These are phyloP conservation scores for Anthostomella pinea DNA, from an alignment of 2,329 filamentous ascomycete species.

Conservation along the genomic window DNA sequence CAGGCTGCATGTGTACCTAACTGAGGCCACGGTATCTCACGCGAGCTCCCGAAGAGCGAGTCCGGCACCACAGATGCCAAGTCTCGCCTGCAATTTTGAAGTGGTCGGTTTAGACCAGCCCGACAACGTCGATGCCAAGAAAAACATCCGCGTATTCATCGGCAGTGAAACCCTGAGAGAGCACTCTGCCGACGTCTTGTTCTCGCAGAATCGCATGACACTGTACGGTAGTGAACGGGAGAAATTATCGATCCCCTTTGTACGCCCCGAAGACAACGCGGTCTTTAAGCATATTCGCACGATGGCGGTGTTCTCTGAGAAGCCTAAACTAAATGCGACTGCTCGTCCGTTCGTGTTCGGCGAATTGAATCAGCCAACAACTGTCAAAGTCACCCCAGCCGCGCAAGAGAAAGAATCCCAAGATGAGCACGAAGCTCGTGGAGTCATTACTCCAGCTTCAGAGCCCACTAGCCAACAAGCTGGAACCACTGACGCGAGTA, in stretches of 20 bases:
- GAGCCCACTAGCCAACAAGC: constrained; percentile 34
- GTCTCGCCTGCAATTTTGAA: constrained; percentile 75
- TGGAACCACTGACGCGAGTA: constrained; percentile 29
- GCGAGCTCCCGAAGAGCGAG: constrained; percentile 69
- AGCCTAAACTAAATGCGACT: constrained; percentile 54
- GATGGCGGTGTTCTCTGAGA: constrained; percentile 51
- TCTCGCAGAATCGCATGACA: constrained; percentile 87
- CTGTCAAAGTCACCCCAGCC: constrained; percentile 15
- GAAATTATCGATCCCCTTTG: constrained; percentile 86
- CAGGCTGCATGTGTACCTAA: constrained; percentile 80
- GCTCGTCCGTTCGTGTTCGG: constrained; percentile 45
- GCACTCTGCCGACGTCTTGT: constrained; percentile 85
- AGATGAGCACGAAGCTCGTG: constrained; percentile 33
- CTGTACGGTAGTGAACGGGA: constrained; percentile 83
- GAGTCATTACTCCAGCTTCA: constrained; percentile 35
- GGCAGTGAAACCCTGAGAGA: constrained; percentile 84
- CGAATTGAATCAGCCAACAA: constrained; percentile 30
- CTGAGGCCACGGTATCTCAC: constrained; percentile 81
- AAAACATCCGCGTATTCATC: constrained; percentile 78
- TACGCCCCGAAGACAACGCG: constrained; percentile 83
- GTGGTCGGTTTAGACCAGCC: constrained; percentile 59
- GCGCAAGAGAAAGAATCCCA: constrained; percentile 26
- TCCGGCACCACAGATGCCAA: constrained; percentile 75
- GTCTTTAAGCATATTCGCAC: constrained; percentile 76
- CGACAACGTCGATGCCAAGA: constrained; percentile 49